Evolutionary conservation across 768 basidiomycete species (phyloP).

Genomic region (Cyclocybe aegerita): DNA sequence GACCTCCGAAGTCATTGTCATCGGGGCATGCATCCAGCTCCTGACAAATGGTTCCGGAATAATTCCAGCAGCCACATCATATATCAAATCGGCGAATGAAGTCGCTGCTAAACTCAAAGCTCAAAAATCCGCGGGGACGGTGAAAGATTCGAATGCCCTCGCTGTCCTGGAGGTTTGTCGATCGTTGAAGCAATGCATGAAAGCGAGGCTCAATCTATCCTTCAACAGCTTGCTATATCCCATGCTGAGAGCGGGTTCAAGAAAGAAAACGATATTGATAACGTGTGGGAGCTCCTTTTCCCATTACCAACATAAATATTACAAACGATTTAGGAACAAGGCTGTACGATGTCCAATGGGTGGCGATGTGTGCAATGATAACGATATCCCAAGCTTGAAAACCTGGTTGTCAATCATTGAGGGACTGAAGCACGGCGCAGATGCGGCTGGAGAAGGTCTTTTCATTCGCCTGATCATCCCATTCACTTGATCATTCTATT

Average conservation of each 20-base stretch:
- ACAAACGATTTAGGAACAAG: no score
- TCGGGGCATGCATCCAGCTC: constrained; percentile 15
- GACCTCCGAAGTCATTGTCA: constrained; percentile 7
- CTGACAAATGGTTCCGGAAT: constrained; percentile 7
- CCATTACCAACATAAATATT: neutral
- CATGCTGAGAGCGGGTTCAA: constrained; percentile 8
- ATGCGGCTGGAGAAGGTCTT: no score
- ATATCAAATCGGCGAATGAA: constrained; percentile 2
- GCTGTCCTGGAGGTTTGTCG: constrained; percentile 10
- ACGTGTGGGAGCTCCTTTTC: constrained; percentile 7
- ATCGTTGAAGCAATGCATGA: neutral
- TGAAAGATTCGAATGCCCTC: constrained; percentile 10
- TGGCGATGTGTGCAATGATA: no score
- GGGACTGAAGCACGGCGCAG: no score
- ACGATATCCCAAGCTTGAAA: no score
- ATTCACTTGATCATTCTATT: no score
- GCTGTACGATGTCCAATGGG: no score
- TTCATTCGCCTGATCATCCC: no score
- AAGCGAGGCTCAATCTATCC: neutral
- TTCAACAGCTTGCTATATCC: constrained; percentile 4
- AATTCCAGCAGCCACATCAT: constrained; percentile 1
- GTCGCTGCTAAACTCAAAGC: constrained; percentile 11
- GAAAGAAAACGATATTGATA: constrained; percentile 3
- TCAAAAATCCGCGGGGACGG: constrained; percentile 5
- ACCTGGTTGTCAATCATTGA: no score